Evolutionary conservation across 2,329 filamentous ascomycete species (phyloP), one percentile per base, ranked within the genome.

Genomic region (Aspergillus sergii): DNA sequence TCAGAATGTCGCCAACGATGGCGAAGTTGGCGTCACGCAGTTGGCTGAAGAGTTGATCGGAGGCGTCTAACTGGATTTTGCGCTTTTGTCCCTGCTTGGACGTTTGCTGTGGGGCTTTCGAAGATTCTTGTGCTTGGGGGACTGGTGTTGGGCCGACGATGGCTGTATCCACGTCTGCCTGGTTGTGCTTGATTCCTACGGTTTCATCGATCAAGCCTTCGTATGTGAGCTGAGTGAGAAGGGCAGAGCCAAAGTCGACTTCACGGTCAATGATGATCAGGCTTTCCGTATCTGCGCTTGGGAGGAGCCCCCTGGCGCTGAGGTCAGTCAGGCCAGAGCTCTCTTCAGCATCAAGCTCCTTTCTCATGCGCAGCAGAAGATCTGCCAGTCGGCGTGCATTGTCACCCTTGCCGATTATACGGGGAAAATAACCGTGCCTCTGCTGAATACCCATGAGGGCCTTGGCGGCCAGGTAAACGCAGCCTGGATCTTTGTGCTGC

Each of bases 161-260:
- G 1, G 93, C 93, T 2, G 93, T 92, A 75, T 98, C 94, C 26
- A 98, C 89, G 74, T 98, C 95, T 43, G 92, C 90, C 75, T 96
- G 93, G 73, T 96, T 98, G 73, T 97, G 91, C 68, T 92, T 88
- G 65, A 99, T 96, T 36, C 91, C 90, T 74, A 96, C 96, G 19
- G 95, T 86, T 76, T 99, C 95, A 73, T 99, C 96, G 59, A 99
- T 90, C 30, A 99, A 83, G 4, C 95, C 95, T 79, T 99, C 94
- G 73, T 99, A 99, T 1, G 95, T 99, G 65, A 99, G 82, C 76
- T 99, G 95, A 0, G 94, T 98, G 59, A 99, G 88, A 19, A 99
- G 84, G 0, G 91, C 90, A 1, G 95, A 97, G 19, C 94, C 92
- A 72, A 95, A 93, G 76, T 99, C 95, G 60, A 97, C 91, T 75